Conservation (phyloP, 2,329 filamentous ascomycete species). For the Myriosclerotinia duriaeana region DNA sequence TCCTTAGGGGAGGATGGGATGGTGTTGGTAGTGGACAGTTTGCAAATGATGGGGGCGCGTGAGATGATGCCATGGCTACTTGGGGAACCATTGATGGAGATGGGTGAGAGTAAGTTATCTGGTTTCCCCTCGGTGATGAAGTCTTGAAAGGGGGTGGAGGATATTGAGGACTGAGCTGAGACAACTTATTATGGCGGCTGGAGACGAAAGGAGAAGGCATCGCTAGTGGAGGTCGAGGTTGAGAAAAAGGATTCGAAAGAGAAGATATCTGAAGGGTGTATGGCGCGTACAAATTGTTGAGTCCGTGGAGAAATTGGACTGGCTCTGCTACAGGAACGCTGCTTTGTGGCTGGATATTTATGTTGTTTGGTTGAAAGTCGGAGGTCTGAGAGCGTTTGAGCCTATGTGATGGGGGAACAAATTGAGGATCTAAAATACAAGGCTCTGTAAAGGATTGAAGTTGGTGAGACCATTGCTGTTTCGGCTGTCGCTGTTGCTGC, state of each 20-base stretch:
- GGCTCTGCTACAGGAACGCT: background rate
- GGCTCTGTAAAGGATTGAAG: too few species aligned
- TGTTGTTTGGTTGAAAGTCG: background rate
- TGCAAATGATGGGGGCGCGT: background rate
- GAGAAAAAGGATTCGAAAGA: too few species aligned
- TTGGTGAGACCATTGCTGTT: background rate
- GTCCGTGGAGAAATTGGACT: background rate
- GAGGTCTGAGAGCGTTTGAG: background rate
- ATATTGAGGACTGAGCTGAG: background rate
- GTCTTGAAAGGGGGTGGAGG: too few species aligned
- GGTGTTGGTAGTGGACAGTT: background rate
- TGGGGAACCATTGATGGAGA: too few species aligned
- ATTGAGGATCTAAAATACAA: background rate
- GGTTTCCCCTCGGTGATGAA: too few species aligned
- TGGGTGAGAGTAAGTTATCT: too few species aligned
- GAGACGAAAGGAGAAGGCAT: background rate
- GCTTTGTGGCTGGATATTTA: background rate
- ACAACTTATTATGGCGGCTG: background rate
- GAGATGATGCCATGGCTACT: background rate
- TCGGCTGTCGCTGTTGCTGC: background rate
- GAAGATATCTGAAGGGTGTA: background rate
- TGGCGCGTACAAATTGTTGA: background rate
- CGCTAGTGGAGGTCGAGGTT: too few species aligned
- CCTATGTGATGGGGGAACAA: background rate
- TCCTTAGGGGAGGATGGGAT: background rate